phyloP scores from a whole-genome alignment of 768 basidiomycete genomes.

The Termitomyces sp. region DNA sequence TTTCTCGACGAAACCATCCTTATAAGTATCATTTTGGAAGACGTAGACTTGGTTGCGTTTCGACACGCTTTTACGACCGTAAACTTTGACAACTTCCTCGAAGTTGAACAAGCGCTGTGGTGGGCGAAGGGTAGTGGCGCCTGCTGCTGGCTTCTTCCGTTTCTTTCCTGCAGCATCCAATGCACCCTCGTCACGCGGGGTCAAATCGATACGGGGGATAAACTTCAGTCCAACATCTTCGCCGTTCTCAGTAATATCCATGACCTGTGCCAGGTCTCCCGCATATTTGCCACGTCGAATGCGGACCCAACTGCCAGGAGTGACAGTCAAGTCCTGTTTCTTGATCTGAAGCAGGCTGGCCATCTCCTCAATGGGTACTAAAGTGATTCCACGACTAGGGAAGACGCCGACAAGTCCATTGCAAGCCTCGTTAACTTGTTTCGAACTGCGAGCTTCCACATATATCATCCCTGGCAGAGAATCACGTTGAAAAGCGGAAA shows the following conservation, averaged over 20 bases:
- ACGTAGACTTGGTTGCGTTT: conserved; percentile 74
- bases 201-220: conserved; percentile 96
- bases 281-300: conserved; percentile 91
- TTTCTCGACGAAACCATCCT: conserved; percentile 94
- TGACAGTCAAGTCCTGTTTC: conserved; percentile 84
- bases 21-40: conserved; percentile 92
- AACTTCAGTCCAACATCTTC: conserved; percentile 93
- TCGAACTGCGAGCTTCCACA: conserved; percentile 87
- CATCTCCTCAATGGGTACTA: conserved; percentile 98
- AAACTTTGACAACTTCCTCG: conserved; percentile 87
- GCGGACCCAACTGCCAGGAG: conserved; percentile 91
- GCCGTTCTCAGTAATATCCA: conserved; percentile 90
- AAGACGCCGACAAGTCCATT: conserved; percentile 93
- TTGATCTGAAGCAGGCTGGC: conserved; percentile 93
- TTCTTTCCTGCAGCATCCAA: conserved; percentile 63
- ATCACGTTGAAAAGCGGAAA: conserved; percentile 94
- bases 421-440: conserved; percentile 81
- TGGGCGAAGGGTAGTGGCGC: conserved; percentile 66
- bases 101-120: conserved; percentile 92
- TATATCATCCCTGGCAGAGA: conserved; percentile 95
- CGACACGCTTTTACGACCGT: conserved; percentile 72
- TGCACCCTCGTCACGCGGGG: conserved; percentile 75
- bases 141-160: conserved; percentile 58
- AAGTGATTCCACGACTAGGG: conserved; percentile 69
- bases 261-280: conserved; percentile 92